Evolutionary conservation across 2,329 filamentous ascomycete genomes (phyloP).

Genomic region (Juglanconis juglandina): DNA sequence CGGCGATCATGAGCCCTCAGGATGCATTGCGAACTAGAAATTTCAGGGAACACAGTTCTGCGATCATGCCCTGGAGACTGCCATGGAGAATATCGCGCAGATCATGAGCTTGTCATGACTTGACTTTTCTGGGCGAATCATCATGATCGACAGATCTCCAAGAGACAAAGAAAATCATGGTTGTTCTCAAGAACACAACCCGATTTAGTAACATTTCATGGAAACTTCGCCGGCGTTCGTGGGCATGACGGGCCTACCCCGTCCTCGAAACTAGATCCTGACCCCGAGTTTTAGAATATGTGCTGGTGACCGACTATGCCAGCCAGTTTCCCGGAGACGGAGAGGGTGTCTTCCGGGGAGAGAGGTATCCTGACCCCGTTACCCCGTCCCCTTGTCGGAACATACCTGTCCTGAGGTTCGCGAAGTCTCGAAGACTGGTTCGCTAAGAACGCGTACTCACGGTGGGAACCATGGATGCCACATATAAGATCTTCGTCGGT

Average conservation of each 20-base stretch:
- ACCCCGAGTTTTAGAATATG: not conserved
- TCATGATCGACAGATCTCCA: constrained; percentile 1
- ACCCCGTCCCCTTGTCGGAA: not conserved
- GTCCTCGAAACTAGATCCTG: too few relatives aligned
- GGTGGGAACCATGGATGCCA: not conserved
- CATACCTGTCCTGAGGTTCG: not conserved
- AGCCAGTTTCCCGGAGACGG: not conserved
- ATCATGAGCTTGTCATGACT: constrained; percentile 4
- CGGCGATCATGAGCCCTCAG: not conserved
- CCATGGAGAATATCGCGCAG: not conserved
- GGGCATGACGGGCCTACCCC: too few relatives aligned
- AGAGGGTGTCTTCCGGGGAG: not conserved
- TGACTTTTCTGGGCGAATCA: constrained; percentile 7
- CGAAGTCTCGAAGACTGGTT: constrained; percentile 1
- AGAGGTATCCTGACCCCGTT: not conserved
- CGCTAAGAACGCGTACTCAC: not conserved
- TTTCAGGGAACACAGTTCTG: not conserved
- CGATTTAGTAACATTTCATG: too few relatives aligned
- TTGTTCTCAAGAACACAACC: not conserved
- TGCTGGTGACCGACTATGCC: not conserved
- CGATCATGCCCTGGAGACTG: not conserved
- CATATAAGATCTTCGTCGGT: constrained; percentile 12
- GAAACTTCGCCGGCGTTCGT: too few relatives aligned
- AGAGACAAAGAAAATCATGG: constrained; percentile 3
- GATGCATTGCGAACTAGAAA: not conserved